phyloP scores from a whole-genome alignment of 371 early-diverging fungal genomes.

The Haplosporangium sp. region DNA sequence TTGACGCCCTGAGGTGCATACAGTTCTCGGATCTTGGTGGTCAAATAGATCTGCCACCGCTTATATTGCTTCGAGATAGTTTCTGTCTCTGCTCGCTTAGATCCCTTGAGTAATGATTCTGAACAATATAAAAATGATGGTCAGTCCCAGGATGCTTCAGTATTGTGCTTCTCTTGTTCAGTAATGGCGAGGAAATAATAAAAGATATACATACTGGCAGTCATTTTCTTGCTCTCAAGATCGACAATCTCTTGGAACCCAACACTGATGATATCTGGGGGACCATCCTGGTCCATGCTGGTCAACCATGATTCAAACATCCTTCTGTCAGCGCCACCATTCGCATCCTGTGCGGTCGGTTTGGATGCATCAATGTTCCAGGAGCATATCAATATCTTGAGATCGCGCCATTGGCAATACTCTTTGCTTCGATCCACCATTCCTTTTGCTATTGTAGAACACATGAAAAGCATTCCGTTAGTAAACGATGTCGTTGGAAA shows the following conservation, averaged over 20 bases:
- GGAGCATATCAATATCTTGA: slow-evolving; percentile 76
- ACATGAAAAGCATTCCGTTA: background rate
- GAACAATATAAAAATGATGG: slow-evolving; percentile 4
- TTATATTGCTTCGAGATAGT: slow-evolving; percentile 69
- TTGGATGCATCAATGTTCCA: slow-evolving; percentile 87
- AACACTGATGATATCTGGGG: slow-evolving; percentile 85
- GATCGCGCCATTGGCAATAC: slow-evolving; percentile 69
- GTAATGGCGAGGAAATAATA: background rate
- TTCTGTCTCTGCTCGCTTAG: slow-evolving; percentile 67
- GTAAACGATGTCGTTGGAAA: background rate
- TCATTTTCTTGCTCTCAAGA: slow-evolving; percentile 79
- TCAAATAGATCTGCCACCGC: slow-evolving; percentile 78
- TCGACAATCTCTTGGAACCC: slow-evolving; percentile 93
- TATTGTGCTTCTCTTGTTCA: background rate
- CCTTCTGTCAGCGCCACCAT: slow-evolving; percentile 54
- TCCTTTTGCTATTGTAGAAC: slow-evolving; percentile 55
- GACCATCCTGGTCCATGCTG: slow-evolving; percentile 58
- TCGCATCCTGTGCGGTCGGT: slow-evolving; percentile 62
- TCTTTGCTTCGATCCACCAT: slow-evolving; percentile 62
- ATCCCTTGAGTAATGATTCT: slow-evolving; percentile 72
- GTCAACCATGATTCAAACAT: slow-evolving; percentile 65
- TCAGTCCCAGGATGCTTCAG: background rate
- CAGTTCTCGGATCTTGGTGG: slow-evolving; percentile 62
- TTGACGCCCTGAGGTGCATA: slow-evolving; percentile 56
- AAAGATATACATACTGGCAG: slow-evolving; percentile 64